Evolutionary conservation across 139 green algal genomes (phyloP).

Genomic region (Coccomyxa sp.): DNA sequence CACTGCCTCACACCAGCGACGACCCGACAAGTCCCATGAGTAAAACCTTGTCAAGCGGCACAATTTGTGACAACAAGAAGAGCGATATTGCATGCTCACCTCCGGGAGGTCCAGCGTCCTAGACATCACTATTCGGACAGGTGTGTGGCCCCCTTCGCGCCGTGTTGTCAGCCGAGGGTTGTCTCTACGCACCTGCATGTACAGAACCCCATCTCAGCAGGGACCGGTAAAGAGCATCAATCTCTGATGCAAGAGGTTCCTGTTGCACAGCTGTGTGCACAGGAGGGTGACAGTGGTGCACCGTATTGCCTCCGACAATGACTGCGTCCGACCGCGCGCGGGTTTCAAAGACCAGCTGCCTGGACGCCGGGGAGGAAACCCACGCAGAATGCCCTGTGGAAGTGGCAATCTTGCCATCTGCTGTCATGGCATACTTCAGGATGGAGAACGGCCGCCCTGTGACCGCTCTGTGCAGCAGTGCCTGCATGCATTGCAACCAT

Average conservation of each 20-base stretch:
- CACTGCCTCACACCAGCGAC: not conserved
- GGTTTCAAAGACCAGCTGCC: conserved; percentile 77
- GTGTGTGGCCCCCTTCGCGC: conserved; percentile 76
- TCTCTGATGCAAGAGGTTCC: too few relatives aligned
- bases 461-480: conserved; percentile 79
- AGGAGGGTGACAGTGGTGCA: conserved; percentile 14
- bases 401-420: conserved; percentile 98
- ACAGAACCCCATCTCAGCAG: not conserved
- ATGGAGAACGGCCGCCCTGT: conserved; percentile 68
- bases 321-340: conserved; percentile 80
- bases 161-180: conserved; percentile 95
- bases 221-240: not conserved
- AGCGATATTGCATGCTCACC: conserved; percentile 16
- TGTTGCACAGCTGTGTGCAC: too few relatives aligned
- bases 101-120: conserved; percentile 86
- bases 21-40: not conserved
- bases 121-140: conserved; percentile 88
- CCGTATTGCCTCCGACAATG: conserved; percentile 92
- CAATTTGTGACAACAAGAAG: not conserved
- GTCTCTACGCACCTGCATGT: conserved; percentile 67
- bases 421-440: conserved; percentile 99
- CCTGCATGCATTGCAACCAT: conserved; percentile 13
- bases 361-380: conserved; percentile 72
- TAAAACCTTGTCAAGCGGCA: not conserved
- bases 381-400: conserved; percentile 86